phyloP scores from a whole-genome alignment of 2,329 filamentous ascomycete species.

The Arthrobotrys conoides region DNA sequence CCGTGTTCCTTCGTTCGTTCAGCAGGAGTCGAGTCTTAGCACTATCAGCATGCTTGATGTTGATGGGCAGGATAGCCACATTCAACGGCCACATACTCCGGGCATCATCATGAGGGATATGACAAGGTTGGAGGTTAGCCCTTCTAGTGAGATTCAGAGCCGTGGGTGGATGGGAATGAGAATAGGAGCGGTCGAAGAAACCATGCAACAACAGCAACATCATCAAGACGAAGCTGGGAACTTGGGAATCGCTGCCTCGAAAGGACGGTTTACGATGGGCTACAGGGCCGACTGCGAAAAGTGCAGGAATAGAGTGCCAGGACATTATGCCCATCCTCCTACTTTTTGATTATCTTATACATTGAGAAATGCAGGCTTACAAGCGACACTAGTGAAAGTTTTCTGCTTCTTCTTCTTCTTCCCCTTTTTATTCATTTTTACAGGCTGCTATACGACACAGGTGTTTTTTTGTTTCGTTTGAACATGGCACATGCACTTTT shows the following conservation, averaged over 20 bases:
- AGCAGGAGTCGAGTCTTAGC: constrained; percentile 49
- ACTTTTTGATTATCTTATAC: constrained; percentile 15
- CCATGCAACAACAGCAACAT: background rate
- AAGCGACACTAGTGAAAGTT: background rate
- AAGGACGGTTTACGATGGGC: constrained; percentile 62
- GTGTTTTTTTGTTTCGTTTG: background rate
- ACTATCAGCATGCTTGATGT: constrained; percentile 36
- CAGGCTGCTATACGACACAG: too few species aligned
- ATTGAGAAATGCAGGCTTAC: background rate
- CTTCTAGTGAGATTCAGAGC: constrained; percentile 40
- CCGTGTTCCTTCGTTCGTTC: constrained; percentile 39
- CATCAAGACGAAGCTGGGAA: background rate
- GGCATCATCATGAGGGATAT: constrained; percentile 60
- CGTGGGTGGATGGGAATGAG: constrained; percentile 40
- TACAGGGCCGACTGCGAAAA: constrained; percentile 63
- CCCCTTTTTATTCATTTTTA: background rate
- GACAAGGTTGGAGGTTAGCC: constrained; percentile 54
- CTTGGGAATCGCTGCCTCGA: constrained; percentile 19
- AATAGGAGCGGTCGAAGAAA: background rate
- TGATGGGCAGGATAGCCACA: constrained; percentile 23
- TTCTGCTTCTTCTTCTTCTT: constrained; percentile 19
- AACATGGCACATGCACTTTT: background rate
- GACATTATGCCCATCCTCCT: constrained; percentile 62
- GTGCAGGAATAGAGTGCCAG: constrained; percentile 62
- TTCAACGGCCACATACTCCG: constrained; percentile 43